Evolutionary conservation across 441 rosid genomes (phyloP).

Genomic region (Gossypium davidsonii): DNA sequence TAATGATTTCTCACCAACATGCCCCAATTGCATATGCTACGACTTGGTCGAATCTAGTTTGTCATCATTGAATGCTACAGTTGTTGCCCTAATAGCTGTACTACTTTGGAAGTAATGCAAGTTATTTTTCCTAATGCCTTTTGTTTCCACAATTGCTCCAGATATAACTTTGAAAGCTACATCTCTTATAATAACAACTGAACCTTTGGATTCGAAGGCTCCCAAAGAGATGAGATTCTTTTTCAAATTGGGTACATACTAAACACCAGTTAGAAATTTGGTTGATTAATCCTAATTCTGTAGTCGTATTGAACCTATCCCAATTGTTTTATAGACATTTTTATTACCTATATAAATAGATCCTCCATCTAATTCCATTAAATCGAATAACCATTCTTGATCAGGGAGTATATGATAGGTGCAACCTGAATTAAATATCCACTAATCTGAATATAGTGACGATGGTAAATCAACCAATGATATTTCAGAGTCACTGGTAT

Average conservation of each 20-base stretch:
- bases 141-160: too few species aligned
- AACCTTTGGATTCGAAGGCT: not conserved
- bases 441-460: not conserved
- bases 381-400: not conserved
- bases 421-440: not conserved
- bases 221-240: not conserved
- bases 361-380: not conserved
- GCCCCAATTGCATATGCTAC: too few species aligned
- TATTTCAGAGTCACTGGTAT: not conserved
- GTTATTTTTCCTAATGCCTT: too few species aligned
- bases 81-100: too few species aligned
- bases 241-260: not conserved
- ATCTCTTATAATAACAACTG: not conserved
- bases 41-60: too few species aligned
- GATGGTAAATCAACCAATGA: not conserved
- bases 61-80: too few species aligned
- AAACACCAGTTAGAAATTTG: not conserved
- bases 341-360: not conserved
- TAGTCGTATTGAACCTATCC: not conserved
- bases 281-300: not conserved
- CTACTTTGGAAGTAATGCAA: too few species aligned
- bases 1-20: too few species aligned
- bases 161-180: too few species aligned
- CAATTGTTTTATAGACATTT: too few species aligned
- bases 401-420: not conserved